Evolutionary conservation across 306 rosid genomes (phyloP), one percentile per base, ranked within the genome.

Genomic region (Trifolium dubium): DNA sequence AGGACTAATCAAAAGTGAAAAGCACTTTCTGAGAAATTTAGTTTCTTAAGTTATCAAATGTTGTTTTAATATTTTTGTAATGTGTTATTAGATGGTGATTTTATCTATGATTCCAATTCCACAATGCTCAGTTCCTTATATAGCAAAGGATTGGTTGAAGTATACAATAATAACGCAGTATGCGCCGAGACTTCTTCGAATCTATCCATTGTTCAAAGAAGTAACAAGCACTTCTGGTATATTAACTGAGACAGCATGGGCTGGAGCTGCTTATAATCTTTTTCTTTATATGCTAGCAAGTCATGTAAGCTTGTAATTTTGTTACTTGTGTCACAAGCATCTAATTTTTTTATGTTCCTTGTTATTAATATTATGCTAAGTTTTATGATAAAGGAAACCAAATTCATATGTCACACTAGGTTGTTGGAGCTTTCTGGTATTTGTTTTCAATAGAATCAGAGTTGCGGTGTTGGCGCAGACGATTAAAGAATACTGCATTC

Each of bases 361-460:
- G 32, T 30, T 34, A 49, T 13, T 19, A 19, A 19, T 49, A 6
- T 49, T 40, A 37, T 47, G 43, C 49, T 35, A 50, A 58, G 70
- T 47, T 75, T 23, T 81, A 39, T 78, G 64, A 74, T 63, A 53
- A 71, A 10, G 6, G 6, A 29, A 66, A 40, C 10, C 19, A 47
- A 41, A 46, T 1, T 18, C 23, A 29, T 56, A 18, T 62, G 61
- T 29, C 74, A 66, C 83, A 78, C 32, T 81, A 93, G 98, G 71
- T 84, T 1, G 88, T 82, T 75, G 98, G 98, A 75, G 96, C 98
- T 17, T n/a, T 87, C 30, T 94, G 98, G 98, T 93, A 93, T 81
- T 79, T 93, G 80, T 56, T 86, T 77, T 77, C 98, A 0, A 10
- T 89, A 3, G 97, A 91, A 68, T 83, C 85, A 40, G 81, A 84